Evolutionary conservation across 78 protist species (phyloP).

Genomic region (Dictyostelium firmibasis): DNA sequence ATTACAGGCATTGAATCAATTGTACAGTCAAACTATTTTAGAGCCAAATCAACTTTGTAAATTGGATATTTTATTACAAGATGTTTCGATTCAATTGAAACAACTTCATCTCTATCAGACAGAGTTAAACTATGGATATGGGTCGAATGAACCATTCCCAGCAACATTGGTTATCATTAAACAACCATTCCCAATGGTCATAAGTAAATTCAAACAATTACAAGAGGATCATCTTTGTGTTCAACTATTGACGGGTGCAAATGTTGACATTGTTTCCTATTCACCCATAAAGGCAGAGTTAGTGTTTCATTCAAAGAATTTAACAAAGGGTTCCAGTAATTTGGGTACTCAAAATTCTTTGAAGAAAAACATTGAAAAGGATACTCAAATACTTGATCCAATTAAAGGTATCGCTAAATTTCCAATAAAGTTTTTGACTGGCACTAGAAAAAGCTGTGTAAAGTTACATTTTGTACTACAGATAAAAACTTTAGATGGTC

Average conservation of each 20-base stretch:
- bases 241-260: conserved; percentile 58
- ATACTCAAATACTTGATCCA: conserved; percentile 44
- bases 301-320: conserved; percentile 36
- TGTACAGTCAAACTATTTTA: conserved; percentile 60
- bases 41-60: conserved; percentile 75
- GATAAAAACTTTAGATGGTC: conserved; percentile 38
- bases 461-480: conserved; percentile 64
- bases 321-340: not conserved
- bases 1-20: conserved; percentile 39
- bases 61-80: conserved; percentile 53
- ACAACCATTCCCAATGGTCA: conserved; percentile 81
- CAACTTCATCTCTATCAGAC: conserved; percentile 54
- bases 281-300: conserved; percentile 59
- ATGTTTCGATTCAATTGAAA: conserved; percentile 45
- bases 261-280: conserved; percentile 42
- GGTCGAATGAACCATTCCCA: conserved; percentile 5
- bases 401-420: conserved; percentile 67
- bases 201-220: conserved; percentile 53
- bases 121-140: conserved; percentile 10
- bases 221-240: conserved; percentile 77
- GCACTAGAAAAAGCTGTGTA: conserved; percentile 69
- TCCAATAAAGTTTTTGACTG: conserved; percentile 62
- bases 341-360: conserved; percentile 1
- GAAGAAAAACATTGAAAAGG: conserved; percentile 74
- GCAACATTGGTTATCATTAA: conserved; percentile 60